A percentile compares a stretch with the other conserved stretches of the same genome.
Conservation (phyloP, 257 asterid genomes). For the Gentiana macrophylla region DNA sequence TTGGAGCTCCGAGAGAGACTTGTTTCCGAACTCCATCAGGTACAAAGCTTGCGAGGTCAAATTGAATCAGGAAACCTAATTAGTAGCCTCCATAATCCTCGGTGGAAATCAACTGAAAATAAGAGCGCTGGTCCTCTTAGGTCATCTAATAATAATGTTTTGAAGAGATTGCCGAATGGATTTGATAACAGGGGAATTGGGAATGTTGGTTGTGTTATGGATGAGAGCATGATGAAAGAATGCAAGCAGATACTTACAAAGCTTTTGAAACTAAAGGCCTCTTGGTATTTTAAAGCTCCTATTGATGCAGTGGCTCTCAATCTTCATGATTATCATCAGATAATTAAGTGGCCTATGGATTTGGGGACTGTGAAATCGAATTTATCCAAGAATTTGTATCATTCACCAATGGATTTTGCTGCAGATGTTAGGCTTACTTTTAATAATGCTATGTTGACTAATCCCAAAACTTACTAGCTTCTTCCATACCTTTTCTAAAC, state of each 20-base stretch:
- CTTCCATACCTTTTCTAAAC: constrained; percentile 89
- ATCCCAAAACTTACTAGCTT: constrained; percentile 59
- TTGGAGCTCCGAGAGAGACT: no score
- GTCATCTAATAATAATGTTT: no score
- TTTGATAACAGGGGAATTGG: no score
- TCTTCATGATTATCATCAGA: constrained; percentile 18
- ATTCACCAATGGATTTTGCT: constrained; percentile 20
- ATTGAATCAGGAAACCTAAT: no score
- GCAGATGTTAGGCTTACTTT: constrained; percentile 31
- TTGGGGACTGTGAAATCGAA: constrained; percentile 23
- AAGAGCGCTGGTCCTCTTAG: no score
- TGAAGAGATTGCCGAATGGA: no score
- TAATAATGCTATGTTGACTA: constrained; percentile 23
- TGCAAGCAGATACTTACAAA: constrained; percentile 18
- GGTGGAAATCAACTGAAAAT: no score
- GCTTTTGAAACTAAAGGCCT: constrained; percentile 14
- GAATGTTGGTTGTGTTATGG: no score
- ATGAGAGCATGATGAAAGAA: constrained; percentile 17
- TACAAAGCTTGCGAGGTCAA: no score
- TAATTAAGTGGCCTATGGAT: constrained; percentile 31
- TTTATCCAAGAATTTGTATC: constrained; percentile 12
- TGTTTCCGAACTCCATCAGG: no score
- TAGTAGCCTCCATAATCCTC: no score
- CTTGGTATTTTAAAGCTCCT: constrained; percentile 17
- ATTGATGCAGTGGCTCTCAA: constrained; percentile 14